Base-by-base conservation (phyloP, 345 rosid species). In the Eutrema heterophyllum region DNA sequence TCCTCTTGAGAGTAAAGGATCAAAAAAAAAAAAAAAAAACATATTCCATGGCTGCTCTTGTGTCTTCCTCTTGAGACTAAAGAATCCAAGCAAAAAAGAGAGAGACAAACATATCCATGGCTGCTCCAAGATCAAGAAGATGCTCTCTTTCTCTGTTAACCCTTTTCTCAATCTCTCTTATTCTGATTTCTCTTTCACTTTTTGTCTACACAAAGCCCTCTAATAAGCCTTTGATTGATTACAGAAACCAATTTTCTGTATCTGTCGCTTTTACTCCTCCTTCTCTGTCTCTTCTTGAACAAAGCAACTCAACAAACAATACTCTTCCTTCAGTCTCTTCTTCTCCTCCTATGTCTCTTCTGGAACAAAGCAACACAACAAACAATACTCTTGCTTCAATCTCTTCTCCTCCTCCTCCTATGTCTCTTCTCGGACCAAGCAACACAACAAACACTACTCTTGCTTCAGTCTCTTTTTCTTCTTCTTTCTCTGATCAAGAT, bases 61-160 rank as follows among this genome's bases (percentile, higher is more conserved):
- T 55, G 68, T 9, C 39, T 48, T 44, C 15, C 61, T 43, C 35
- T 36, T 24, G 0, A 16, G 49, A 41, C 40, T n/a, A 32, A 24
- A 57, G 73, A 49, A 58, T 46, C 11, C 11, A 36, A 58, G n/a
- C 9, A 26, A 6, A 10, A 35, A 36, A 18, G 18, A 18, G 45
- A 27, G 0, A 38, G 18, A 16, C 8, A 61, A 44, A 44, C 41
- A 53, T 35, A 63, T 29, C 53, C 64, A 76, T 76, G 80, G 80
- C 71, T 36, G 45, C 66, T 63, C 60, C 73, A 75, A 67, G 68
- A 67, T 67, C 73, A 75, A 75, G 66, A 76, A 70, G 70, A 54
- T 69, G 66, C 64, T 54, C 65, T 70, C 71, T 55, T 69, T 54
- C 75, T 55, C 35, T 76, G n/a, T 55, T 76, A 70, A 38, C 53